Evolutionary conservation across 1,284 basidiomycete species (phyloP).

Genomic region (Puccinia triticina): DNA sequence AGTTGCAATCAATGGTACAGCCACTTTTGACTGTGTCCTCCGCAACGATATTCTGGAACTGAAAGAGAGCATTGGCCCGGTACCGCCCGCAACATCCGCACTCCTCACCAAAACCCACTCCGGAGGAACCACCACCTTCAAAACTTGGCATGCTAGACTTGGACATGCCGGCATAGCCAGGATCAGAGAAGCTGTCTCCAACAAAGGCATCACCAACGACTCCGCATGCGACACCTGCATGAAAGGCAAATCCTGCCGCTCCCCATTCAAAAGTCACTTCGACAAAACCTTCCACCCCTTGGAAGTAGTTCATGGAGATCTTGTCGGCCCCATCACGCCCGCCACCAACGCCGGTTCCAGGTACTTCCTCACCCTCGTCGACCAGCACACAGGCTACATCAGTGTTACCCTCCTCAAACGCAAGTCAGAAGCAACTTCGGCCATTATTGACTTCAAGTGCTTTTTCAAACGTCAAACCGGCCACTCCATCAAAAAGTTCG

Average conservation of each 20-base stretch:
- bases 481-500: neutral
- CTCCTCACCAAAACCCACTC: too few relatives aligned
- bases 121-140: too few relatives aligned
- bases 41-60: neutral
- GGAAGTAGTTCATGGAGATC: neutral
- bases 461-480: slow-evolving; percentile 10
- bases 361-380: too few relatives aligned
- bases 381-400: slow-evolving; percentile 1
- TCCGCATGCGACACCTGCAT: too few relatives aligned
- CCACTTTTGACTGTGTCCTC: neutral
- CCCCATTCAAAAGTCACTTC: neutral
- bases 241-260: neutral
- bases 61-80: too few relatives aligned
- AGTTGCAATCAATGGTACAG: neutral
- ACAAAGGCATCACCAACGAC: neutral
- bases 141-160: neutral
- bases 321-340: neutral
- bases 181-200: neutral
- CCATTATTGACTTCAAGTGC: neutral
- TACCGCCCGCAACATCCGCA: too few relatives aligned
- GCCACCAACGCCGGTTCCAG: too few relatives aligned
- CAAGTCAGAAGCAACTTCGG: neutral
- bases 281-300: neutral
- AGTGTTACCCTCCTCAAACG: neutral
- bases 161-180: neutral